Evolutionary conservation across 176 grass and related monocot species (phyloP), one percentile per base, ranked within the genome.

Genomic region (Luzula sylvatica): DNA sequence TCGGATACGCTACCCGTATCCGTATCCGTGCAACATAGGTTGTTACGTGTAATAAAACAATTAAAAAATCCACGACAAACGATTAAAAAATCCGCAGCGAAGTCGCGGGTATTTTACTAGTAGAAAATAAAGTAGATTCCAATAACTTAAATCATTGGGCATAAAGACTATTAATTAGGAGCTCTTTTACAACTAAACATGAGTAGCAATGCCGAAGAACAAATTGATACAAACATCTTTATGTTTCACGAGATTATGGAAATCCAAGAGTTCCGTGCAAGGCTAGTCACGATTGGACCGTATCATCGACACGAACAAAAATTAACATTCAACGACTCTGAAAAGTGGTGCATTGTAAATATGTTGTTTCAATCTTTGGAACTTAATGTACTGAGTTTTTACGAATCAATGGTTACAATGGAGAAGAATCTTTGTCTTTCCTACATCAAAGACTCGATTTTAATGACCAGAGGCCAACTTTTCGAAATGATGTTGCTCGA

Each of bases 231-330:
- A 12, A 32, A 7, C 15, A 64, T 64, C 19, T 64, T 64, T 48
- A 2, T 28, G 59, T 64, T 64, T 26, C 59, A 38, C 2, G 15
- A 42, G 1, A 32, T 64, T 46, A 46, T 64, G 59, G 59, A 64
- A 44, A 64, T 64, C 42, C 13, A 44, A 30, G 23, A 64, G 9
- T 25, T 29, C 3, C 43, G 59, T 46, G 42, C 13, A 3, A 64
- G 29, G 42, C 16, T 48, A 8, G 42, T 64, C 11, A 21, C 42
- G 0, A 17, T 64, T 12, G 59, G 42, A 7, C 42, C 42, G 5
- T 64, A 48, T 41, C 16, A 64, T 12, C 42, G 20, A 25, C 28
- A 64, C 11, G 59, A 64, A 22, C 9, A 8, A 9, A 21, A 46
- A 26, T 15, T 29, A 9, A 9, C 5, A 35, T 49, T 64, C 28